Percentiles rank a stretch among this genome's conserved stretches.
Evolutionary conservation across 2,329 filamentous ascomycete species (phyloP).

Genomic region (Hypoxylon sp.): DNA sequence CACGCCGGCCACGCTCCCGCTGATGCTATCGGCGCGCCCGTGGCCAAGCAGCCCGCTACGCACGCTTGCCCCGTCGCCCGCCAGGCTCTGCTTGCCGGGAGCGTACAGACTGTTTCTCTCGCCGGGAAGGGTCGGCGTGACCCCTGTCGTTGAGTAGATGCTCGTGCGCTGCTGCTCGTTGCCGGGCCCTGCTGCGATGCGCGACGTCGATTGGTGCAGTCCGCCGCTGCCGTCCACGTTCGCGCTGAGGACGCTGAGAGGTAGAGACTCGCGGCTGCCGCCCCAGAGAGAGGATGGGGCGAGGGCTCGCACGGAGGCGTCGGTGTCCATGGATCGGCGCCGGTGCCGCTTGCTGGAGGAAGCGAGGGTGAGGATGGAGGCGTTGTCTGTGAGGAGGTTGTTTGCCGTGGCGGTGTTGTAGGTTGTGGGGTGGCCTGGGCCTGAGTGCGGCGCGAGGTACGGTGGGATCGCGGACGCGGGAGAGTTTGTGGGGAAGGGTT

Average conservation of each 20-base stretch:
- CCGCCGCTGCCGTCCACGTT: constrained; percentile 70
- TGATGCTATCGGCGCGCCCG: constrained; percentile 84
- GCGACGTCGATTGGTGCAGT: constrained; percentile 65
- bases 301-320: constrained; percentile 87
- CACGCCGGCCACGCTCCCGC: constrained; percentile 77
- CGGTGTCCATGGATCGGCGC: constrained; percentile 85
- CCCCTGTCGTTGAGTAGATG: constrained; percentile 83
- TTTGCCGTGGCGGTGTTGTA: constrained; percentile 86
- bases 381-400: constrained; percentile 86
- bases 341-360: constrained; percentile 85
- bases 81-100: constrained; percentile 63
- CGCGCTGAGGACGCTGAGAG: constrained; percentile 82
- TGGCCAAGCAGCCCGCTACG: constrained; percentile 84
- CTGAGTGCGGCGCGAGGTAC: constrained; percentile 69
- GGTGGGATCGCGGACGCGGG: constrained; percentile 80
- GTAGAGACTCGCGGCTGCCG: constrained; percentile 83
- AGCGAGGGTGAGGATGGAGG: constrained; percentile 86
- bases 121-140: constrained; percentile 74
- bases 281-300: constrained; percentile 87
- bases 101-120: constrained; percentile 89
- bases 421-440: constrained; percentile 72
- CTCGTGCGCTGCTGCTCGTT: constrained; percentile 75
- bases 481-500: constrained; percentile 75
- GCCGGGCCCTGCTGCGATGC: constrained; percentile 54
- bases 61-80: constrained; percentile 80